A percentile compares a stretch with the other conserved stretches of the same genome.
Conservation (phyloP, 2,329 filamentous ascomycete species). For the Cladorrhinum sp. region DNA sequence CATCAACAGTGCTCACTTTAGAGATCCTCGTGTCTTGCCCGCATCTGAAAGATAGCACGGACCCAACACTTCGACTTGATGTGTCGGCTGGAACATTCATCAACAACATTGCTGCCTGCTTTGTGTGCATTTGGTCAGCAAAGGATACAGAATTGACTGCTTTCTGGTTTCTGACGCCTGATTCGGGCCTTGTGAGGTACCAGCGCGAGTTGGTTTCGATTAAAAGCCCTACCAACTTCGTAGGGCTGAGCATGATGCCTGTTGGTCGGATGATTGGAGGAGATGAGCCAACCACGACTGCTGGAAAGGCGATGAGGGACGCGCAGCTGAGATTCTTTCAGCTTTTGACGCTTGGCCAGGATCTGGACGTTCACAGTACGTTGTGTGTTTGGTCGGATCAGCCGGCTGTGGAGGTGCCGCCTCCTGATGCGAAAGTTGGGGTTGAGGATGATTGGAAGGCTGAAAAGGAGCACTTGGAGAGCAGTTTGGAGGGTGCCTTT, state of each 20-base stretch:
- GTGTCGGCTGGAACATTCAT: conserved; percentile 31
- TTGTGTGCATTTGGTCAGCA: conserved; percentile 29
- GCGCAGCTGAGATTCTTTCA: conserved; percentile 26
- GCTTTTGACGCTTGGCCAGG: conserved; percentile 23
- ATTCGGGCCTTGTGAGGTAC: conserved; percentile 18
- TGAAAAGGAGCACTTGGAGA: conserved; percentile 17
- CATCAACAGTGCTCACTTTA: conserved; percentile 14
- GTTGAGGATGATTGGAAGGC: neutral
- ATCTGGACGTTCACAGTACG: conserved; percentile 23
- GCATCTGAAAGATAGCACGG: conserved; percentile 41
- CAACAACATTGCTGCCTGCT: conserved; percentile 16
- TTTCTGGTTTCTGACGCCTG: conserved; percentile 28
- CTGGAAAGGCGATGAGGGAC: conserved; percentile 10
- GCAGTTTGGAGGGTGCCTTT: conserved; percentile 30
- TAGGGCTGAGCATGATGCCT: conserved; percentile 23
- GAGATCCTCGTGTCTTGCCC: conserved; percentile 26
- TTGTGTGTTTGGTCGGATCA: conserved; percentile 27
- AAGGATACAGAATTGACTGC: conserved; percentile 23
- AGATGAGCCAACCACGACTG: neutral
- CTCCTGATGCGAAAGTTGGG: conserved; percentile 12
- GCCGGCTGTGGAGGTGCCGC: conserved; percentile 5
- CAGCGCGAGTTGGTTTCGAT: conserved; percentile 25
- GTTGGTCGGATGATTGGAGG: conserved; percentile 16
- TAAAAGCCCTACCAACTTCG: conserved; percentile 14
- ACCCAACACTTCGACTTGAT: conserved; percentile 40